These are phyloP conservation scores for Hylodesmum podocarpum DNA, from an alignment of 306 rosid genomes.

Conservation along the genomic window DNA sequence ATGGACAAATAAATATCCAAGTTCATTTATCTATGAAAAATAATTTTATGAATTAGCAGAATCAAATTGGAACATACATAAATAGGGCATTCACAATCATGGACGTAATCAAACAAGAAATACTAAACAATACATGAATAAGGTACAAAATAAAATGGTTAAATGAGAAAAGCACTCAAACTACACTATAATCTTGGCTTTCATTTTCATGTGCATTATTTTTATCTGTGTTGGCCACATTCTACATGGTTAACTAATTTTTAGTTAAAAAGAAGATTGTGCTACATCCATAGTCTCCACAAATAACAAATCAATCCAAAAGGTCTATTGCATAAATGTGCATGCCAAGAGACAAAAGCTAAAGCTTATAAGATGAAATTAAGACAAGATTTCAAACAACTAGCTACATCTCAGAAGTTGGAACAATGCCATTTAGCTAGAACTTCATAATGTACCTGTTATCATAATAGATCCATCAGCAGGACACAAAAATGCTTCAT, in stretches of 20 bases:
- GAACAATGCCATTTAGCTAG: constrained; percentile 13
- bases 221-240: background rate
- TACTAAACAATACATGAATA: background rate
- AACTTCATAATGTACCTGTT: constrained; percentile 60
- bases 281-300: background rate
- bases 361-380: constrained; percentile 15
- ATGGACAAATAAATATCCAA: constrained; percentile 2
- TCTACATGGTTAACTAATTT: constrained; percentile 12
- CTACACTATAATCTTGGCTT: background rate
- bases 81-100: background rate
- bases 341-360: background rate
- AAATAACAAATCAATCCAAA: constrained; percentile 7
- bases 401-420: constrained; percentile 3
- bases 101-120: background rate
- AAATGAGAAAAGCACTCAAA: constrained; percentile 21
- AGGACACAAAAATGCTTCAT: constrained; percentile 66
- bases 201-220: background rate
- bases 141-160: background rate
- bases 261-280: background rate
- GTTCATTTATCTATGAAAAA: background rate
- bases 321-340: constrained; percentile 6
- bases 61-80: background rate
- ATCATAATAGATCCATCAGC: constrained; percentile 91
- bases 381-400: constrained; percentile 7
- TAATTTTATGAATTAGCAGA: background rate